These are phyloP conservation scores for Clarireedia sp. DNA, from an alignment of 2,329 filamentous ascomycete species.

Conservation along the genomic window DNA sequence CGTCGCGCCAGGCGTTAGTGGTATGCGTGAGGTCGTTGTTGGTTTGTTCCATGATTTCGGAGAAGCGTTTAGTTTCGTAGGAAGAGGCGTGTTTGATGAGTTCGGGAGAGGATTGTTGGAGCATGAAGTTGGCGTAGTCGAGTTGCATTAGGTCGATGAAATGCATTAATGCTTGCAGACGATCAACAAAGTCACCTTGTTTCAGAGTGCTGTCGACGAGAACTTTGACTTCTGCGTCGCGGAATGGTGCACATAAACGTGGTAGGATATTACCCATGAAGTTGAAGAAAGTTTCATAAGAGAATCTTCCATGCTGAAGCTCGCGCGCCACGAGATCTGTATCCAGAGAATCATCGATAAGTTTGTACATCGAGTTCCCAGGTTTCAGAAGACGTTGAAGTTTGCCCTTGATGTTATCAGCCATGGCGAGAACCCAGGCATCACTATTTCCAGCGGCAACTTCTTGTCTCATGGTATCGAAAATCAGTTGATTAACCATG, in stretches of 20 bases:
- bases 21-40: conserved; percentile 49
- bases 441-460: conserved; percentile 58
- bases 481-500: conserved; percentile 49
- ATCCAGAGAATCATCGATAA: conserved; percentile 70
- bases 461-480: conserved; percentile 52
- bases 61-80: conserved; percentile 69
- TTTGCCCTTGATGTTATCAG: conserved; percentile 62
- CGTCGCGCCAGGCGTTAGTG: conserved; percentile 56
- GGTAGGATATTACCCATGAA: conserved; percentile 70
- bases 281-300: conserved; percentile 71
- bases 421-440: conserved; percentile 61
- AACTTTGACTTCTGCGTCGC: conserved; percentile 67
- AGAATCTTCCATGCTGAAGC: conserved; percentile 65
- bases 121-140: conserved; percentile 75
- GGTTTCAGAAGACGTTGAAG: conserved; percentile 63
- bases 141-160: conserved; percentile 72
- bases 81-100: conserved; percentile 62
- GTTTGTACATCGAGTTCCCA: conserved; percentile 63
- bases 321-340: conserved; percentile 62
- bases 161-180: conserved; percentile 65
- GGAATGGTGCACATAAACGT: conserved; percentile 71
- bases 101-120: conserved; percentile 62
- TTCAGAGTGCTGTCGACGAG: conserved; percentile 54
- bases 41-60: conserved; percentile 53
- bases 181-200: conserved; percentile 61